A percentile compares a stretch with the other conserved stretches of the same genome.
Evolutionary conservation across 2,329 filamentous ascomycete species (phyloP).

Genomic region (Aspergillus cejpii): DNA sequence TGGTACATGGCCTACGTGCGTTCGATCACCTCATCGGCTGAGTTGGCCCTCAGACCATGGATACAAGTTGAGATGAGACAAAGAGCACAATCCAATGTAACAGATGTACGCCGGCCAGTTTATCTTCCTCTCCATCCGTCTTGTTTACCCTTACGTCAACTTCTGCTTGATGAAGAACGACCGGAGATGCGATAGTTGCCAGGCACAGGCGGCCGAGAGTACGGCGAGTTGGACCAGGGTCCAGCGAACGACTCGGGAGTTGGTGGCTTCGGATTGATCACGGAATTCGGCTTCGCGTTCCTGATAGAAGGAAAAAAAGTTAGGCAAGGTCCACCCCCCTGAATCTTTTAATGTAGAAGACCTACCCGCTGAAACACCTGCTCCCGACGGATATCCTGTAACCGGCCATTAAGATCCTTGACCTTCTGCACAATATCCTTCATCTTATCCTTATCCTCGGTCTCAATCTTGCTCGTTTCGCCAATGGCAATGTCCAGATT

Average conservation of each 20-base stretch:
- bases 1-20: not conserved
- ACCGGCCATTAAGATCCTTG: conserved; percentile 75
- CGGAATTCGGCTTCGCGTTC: conserved; percentile 97
- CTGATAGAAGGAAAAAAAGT: conserved; percentile 41
- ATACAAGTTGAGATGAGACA: not conserved
- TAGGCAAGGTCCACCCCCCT: not conserved
- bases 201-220: conserved; percentile 81
- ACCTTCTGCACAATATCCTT: conserved; percentile 82
- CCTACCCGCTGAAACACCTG: conserved; percentile 90
- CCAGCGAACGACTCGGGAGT: conserved; percentile 87
- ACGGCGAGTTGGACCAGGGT: conserved; percentile 83
- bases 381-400: conserved; percentile 85
- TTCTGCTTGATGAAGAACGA: conserved; percentile 99
- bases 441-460: conserved; percentile 87
- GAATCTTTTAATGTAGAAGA: conserved; percentile 3
- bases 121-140: not conserved
- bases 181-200: conserved; percentile 92
- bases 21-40: not conserved
- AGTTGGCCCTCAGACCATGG: not conserved
- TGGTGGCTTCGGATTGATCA: conserved; percentile 92
- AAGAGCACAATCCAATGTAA: not conserved
- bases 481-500: conserved; percentile 88
- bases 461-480: conserved; percentile 89
- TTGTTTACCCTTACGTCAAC: conserved; percentile 62
- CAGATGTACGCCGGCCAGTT: not conserved